These are phyloP conservation scores for Xylariaceae sp. DNA, from an alignment of 2,329 filamentous ascomycete genomes.

Conservation along the genomic window DNA sequence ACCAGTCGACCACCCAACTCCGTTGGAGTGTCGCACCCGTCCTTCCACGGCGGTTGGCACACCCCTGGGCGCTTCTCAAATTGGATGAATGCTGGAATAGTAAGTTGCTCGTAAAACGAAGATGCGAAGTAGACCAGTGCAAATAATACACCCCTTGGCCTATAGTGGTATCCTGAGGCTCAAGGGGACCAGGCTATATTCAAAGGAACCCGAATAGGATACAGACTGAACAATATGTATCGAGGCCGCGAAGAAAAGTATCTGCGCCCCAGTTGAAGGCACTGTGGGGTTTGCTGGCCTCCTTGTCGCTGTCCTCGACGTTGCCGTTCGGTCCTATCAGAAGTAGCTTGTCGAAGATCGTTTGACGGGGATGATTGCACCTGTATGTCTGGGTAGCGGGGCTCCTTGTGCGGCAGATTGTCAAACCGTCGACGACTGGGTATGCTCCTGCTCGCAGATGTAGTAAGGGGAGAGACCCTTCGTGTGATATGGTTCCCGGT, in stretches of 20 bases:
- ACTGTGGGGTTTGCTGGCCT: slow-evolving; percentile 27
- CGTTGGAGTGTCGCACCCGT: slow-evolving; percentile 20
- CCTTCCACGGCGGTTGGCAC: slow-evolving; percentile 20
- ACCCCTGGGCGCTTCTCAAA: slow-evolving; percentile 22
- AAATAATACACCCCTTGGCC: slow-evolving; percentile 22
- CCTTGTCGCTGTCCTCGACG: slow-evolving; percentile 26
- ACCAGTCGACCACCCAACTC: slow-evolving; percentile 20
- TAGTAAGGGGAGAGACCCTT: too few species aligned
- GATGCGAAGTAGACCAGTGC: slow-evolving; percentile 20
- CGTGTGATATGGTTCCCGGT: too few species aligned
- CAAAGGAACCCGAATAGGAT: too few species aligned
- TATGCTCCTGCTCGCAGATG: too few species aligned
- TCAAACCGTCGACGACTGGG: slow-evolving; percentile 11
- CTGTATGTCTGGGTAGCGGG: slow-evolving; percentile 31
- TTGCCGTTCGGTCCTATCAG: slow-evolving; percentile 27
- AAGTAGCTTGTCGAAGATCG: slow-evolving; percentile 29
- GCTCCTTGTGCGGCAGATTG: slow-evolving; percentile 27
- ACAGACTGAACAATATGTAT: slow-evolving; percentile 13
- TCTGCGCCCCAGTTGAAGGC: slow-evolving; percentile 23
- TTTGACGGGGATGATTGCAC: slow-evolving; percentile 27
- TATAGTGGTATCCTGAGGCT: slow-evolving; percentile 21
- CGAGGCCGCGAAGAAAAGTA: slow-evolving; percentile 19
- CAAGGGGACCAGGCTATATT: slow-evolving; percentile 10
- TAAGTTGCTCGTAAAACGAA: slow-evolving; percentile 18
- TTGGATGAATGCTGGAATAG: slow-evolving; percentile 20